Base-by-base conservation (phyloP, 805 yeast species). In the Lipomyces yamanashiensis region DNA sequence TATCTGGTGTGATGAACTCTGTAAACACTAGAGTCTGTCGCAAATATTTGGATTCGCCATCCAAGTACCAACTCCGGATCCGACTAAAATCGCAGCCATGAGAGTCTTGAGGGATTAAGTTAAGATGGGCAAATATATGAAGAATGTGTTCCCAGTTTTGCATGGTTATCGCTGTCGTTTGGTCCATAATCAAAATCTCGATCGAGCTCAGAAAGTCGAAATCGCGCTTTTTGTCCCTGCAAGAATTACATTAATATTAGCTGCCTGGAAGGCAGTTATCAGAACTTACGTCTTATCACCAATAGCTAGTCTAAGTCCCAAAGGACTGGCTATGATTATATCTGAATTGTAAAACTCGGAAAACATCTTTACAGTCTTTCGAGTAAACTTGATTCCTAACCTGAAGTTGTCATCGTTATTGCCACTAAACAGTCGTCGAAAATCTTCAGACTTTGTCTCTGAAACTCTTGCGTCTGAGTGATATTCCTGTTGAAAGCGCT, bases 331-430 rank as follows among this genome's bases (percentile, higher is more conserved):
- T 34, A 95, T 74, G 13, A 95, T 86, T 17, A 95, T 80, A 76
- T 95, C 99, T 0, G 96, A 87, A 51, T 86, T 85, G 73, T 90
- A 89, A 72, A 91, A 91, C 28, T 90, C 85, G 13, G 97, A 83
- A 75, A 88, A 95, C 40, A 95, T 78, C 75, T 92, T 92, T 62
- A 93, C 73, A 0, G 96, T 83, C 74, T 92, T 93, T 72, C 97
- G 83, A 1, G 98, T 91, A 75, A 92, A 86, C 75, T 93, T 95
- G 43, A 90, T 72, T n/a, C 99, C 98, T 6, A 95, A 70, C 59
- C 95, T 88, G 76, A 95, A 95, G 77, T 89, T 87, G 78, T 95
- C 99, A 73, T 89, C 90, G 13, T 92, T 85, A 77, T 92, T 93
- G 13, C 99, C 99, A 65, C 85, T 85, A 78, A 95, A 95, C 55